Conservation (phyloP, 1,139 yeast genomes). For the Diutina pseudorugosa region DNA sequence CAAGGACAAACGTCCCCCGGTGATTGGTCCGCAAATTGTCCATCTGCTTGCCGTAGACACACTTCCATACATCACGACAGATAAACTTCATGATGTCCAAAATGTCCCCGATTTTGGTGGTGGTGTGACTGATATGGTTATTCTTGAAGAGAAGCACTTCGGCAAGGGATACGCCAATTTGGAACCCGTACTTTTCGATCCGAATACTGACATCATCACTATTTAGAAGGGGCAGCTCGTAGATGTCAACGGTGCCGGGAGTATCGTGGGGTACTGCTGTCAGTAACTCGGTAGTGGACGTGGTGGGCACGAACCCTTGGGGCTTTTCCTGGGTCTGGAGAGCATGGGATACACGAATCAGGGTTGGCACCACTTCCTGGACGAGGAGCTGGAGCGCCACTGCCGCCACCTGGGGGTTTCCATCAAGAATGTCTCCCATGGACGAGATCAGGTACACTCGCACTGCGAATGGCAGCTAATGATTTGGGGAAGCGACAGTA, state of each 20-base stretch:
- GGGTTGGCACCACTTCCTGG: slow-evolving; percentile 65
- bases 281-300: slow-evolving; percentile 15
- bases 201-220: slow-evolving; percentile 48
- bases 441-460: too few relatives aligned
- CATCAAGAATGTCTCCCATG: slow-evolving; percentile 10
- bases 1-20: slow-evolving; percentile 69
- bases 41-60: slow-evolving; percentile 72
- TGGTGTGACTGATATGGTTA: slow-evolving; percentile 23
- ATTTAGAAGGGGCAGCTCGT: slow-evolving; percentile 21
- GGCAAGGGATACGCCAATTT: slow-evolving; percentile 61
- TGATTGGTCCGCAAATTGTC: slow-evolving; percentile 89
- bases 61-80: slow-evolving; percentile 85
- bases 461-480: neutral
- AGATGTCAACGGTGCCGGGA: slow-evolving; percentile 31
- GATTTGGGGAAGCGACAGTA: too few relatives aligned
- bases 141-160: slow-evolving; percentile 53
- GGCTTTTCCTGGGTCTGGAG: slow-evolving; percentile 8
- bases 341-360: slow-evolving; percentile 40
- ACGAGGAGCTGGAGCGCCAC: slow-evolving; percentile 48
- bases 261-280: slow-evolving; percentile 13
- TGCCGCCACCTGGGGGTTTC: slow-evolving; percentile 26
- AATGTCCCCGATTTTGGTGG: slow-evolving; percentile 41
- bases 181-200: slow-evolving; percentile 59
- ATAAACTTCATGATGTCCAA: slow-evolving; percentile 82
- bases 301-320: slow-evolving; percentile 8